Base-by-base conservation (phyloP, 352 stramenopile species). In the Phytophthora capsici region DNA sequence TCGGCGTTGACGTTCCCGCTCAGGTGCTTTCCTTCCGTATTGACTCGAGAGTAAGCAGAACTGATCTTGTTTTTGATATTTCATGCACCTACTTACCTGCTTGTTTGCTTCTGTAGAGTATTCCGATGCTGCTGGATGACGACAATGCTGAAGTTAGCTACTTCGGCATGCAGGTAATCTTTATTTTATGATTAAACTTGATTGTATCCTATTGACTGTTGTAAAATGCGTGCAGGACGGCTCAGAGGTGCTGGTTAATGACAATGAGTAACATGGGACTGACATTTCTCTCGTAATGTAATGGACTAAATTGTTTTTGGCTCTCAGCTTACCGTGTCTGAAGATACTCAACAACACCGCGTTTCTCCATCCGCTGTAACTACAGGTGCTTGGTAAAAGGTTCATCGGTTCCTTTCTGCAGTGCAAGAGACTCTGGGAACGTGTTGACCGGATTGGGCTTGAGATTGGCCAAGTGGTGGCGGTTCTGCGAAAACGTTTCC, bases 71-170 rank as follows among this genome's bases (percentile, higher is more conserved):
- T 7, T 30, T 17, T 46, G 34, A 8, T 4, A 4, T 19, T 19
- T 32, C 2, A 19, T 13, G 4, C 19, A 23, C 8, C 20, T 20
- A 26, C 37, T 56, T 26, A 34, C 22, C 8, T 28, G 13, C 3
- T 57, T 52, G n/a, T 20, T 28, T 49, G n/a, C 12, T 34, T 32
- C 19, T 52, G n/a, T 10, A 94, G 86, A 90, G 74, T 50, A 85
- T 94, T 62, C 80, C 86, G 1, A 64, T 80, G 37, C 65, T 82
- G 4, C 63, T 94, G 14, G 86, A 94, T 51, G 85, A 92, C 43
- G 85, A 94, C 53, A 82, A 57, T 23, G 72, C 76, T 20, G 85
- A 94, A 59, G 63, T 94, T 2, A 77, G 73, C 38, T 92, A 91
- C 74, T 91, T 85, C 43, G 85, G 85, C 6, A 71, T 94, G 6